phyloP scores from a whole-genome alignment of 805 yeast genomes.

The Metschnikowia picachoensis region DNA sequence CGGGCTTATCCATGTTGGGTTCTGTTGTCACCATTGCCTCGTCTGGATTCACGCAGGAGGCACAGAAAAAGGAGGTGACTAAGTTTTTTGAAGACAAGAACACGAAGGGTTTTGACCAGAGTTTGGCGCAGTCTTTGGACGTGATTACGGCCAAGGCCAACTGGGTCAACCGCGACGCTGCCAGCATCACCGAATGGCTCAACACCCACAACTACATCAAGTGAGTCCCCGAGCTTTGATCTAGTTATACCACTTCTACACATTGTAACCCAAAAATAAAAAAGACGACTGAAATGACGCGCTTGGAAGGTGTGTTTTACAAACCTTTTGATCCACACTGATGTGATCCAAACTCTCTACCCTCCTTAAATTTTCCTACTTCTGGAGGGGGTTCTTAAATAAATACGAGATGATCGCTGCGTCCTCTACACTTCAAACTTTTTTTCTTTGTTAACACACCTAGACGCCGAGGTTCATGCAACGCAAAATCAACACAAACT shows the following conservation, averaged over 20 bases:
- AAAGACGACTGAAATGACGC: no score
- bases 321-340: no score
- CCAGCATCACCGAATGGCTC: slow-evolving; percentile 48
- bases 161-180: slow-evolving; percentile 57
- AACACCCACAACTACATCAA: slow-evolving; percentile 26
- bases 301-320: no score
- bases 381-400: no score
- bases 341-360: no score
- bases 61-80: slow-evolving; percentile 48
- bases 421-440: background rate
- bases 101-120: slow-evolving; percentile 62
- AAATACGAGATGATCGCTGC: background rate
- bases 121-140: slow-evolving; percentile 64
- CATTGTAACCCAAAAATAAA: background rate
- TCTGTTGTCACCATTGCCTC: slow-evolving; percentile 63
- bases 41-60: slow-evolving; percentile 55
- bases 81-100: slow-evolving; percentile 49
- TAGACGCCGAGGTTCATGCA: slow-evolving; percentile 26
- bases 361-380: no score
- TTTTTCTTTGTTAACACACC: background rate
- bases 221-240: slow-evolving; percentile 11
- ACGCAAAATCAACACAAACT: slow-evolving; percentile 34
- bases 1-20: slow-evolving; percentile 76
- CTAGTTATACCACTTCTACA: no score
- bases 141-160: slow-evolving; percentile 50